phyloP scores from a whole-genome alignment of 768 basidiomycete species.

The Scleroderma bovista region DNA sequence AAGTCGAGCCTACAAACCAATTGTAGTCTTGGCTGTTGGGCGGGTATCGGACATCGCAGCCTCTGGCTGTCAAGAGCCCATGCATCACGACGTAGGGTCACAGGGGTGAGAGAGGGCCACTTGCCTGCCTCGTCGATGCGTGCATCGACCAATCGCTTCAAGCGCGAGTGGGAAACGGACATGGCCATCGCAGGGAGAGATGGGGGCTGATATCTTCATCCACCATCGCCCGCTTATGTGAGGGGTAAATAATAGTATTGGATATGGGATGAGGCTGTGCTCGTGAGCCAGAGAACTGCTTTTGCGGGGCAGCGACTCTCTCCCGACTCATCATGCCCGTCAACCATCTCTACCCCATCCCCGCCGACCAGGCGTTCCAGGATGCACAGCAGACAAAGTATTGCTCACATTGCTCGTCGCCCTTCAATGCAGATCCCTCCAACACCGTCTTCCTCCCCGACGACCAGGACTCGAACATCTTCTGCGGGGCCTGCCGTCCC shows the following conservation, averaged over 20 bases:
- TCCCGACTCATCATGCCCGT: constrained; percentile 9
- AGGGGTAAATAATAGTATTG: no score
- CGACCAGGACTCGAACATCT: constrained; percentile 24
- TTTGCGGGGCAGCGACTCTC: neutral
- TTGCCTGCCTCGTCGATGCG: neutral
- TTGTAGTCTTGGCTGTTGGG: neutral
- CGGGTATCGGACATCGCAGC: neutral
- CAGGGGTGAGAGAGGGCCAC: neutral
- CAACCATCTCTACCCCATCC: constrained; percentile 5
- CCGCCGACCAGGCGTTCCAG: constrained; percentile 17
- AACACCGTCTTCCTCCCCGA: constrained; percentile 23
- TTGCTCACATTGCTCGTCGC: constrained; percentile 28
- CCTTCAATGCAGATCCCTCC: constrained; percentile 23
- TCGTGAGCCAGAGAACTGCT: no score
- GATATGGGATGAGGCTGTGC: no score
- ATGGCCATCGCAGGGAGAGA: no score
- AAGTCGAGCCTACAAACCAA: neutral
- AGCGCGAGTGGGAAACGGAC: no score
- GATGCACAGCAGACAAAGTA: constrained; percentile 26
- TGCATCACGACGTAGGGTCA: neutral
- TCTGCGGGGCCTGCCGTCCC: constrained; percentile 47
- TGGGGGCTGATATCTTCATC: no score
- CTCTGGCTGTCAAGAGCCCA: neutral
- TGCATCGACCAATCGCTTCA: no score
- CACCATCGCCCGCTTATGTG: no score